Evolutionary conservation across 2,329 filamentous ascomycete genomes (phyloP).

Genomic region (Celoporthe dispersa): DNA sequence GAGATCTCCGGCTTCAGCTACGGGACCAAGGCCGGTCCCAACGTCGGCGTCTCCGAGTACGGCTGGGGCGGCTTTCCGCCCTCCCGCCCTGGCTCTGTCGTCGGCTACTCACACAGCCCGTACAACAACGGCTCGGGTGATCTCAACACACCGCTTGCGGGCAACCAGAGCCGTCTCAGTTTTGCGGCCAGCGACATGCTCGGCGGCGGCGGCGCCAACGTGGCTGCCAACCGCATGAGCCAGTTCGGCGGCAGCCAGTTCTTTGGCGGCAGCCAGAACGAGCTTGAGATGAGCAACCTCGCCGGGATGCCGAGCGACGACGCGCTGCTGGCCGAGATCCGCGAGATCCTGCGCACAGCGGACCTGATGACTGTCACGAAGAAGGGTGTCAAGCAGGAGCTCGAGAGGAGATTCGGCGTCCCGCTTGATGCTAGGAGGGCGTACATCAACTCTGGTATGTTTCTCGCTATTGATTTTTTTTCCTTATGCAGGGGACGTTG

Average conservation of each 20-base stretch:
- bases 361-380: slow-evolving; percentile 98
- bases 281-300: slow-evolving; percentile 77
- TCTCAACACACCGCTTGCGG: slow-evolving; percentile 44
- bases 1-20: slow-evolving; percentile 95
- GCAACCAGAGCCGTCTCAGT: slow-evolving; percentile 72
- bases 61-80: slow-evolving; percentile 61
- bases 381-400: slow-evolving; percentile 93
- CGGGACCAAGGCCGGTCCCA: slow-evolving; percentile 71
- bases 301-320: slow-evolving; percentile 84
- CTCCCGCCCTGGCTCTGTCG: slow-evolving; percentile 60
- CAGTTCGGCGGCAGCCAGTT: slow-evolving; percentile 65
- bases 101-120: slow-evolving; percentile 50
- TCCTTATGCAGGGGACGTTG: slow-evolving; percentile 14
- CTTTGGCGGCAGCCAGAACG: slow-evolving; percentile 60
- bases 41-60: slow-evolving; percentile 68
- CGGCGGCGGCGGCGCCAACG: slow-evolving; percentile 30
- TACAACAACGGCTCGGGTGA: slow-evolving; percentile 56
- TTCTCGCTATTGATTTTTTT: slow-evolving; percentile 3
- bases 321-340: slow-evolving; percentile 87
- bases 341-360: slow-evolving; percentile 87
- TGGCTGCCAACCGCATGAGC: slow-evolving; percentile 56
- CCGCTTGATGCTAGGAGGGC: slow-evolving; percentile 84
- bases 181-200: slow-evolving; percentile 73
- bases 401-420: slow-evolving; percentile 89
- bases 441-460: slow-evolving; percentile 92